Conservation (phyloP, 192 early-diverging fungal genomes). For the Mortierella claussenii region DNA sequence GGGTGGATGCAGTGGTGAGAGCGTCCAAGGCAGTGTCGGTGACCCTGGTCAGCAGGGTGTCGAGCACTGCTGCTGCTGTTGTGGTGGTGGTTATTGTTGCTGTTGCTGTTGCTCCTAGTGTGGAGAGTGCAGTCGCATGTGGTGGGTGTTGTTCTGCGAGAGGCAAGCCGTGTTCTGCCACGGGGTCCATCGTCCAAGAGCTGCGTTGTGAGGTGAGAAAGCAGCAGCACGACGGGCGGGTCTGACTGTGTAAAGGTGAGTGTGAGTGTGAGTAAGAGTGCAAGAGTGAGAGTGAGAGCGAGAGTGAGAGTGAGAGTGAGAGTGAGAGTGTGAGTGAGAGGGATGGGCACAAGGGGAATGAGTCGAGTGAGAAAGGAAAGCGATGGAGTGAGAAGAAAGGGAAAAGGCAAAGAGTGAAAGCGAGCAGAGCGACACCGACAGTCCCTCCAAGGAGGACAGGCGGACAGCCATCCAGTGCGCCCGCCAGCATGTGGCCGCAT, state of each 20-base stretch:
- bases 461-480: no score
- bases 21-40: not conserved
- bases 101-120: no score
- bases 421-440: not conserved
- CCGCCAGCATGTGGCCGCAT: no score
- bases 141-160: no score
- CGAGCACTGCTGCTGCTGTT: not conserved
- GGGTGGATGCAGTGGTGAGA: not conserved
- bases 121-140: no score
- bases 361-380: not conserved
- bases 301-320: not conserved
- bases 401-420: not conserved
- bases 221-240: no score
- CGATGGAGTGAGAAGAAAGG: not conserved
- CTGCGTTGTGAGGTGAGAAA: no score
- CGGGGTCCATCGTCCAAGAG: conserved; percentile 1
- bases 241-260: no score
- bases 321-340: not conserved
- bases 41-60: not conserved
- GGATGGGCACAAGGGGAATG: not conserved
- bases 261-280: not conserved
- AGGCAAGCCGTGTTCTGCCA: not conserved
- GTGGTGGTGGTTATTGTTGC: no score
- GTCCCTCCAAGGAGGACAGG: no score
- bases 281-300: not conserved